Evolutionary conservation across 139 green algal genomes (phyloP), one percentile per base, ranked within the genome.

Genomic region (Coccomyxa sp.): DNA sequence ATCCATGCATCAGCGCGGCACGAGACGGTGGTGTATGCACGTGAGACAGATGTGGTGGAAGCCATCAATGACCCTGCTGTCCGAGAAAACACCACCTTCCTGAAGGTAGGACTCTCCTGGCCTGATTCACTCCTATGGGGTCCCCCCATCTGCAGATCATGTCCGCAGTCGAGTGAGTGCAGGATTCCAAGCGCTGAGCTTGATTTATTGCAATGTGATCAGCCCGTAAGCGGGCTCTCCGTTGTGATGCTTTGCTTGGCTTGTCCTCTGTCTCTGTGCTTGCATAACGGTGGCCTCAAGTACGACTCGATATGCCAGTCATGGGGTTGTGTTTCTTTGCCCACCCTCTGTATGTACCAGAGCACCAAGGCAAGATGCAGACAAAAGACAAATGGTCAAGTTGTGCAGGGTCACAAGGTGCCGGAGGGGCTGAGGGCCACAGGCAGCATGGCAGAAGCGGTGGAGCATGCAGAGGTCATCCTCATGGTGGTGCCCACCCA

Each of bases 401-500:
- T 34, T 74, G 6, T 89, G 55, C 74, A 87, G 68, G 90, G 92
- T 29, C 38, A 82, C 72, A 85, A 82, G 40, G 76, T 89, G n/a
- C 89, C 90, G 22, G 73, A 86, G 0, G 74, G 39, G 8, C 77
- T 96, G 70, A 36, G 41, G 16, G 90, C 89, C 38, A 90, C 73
- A 24, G 78, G 39, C 41, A 82, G 90, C 78, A 83, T 94, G 58
- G 31, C 31, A 8, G 77, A 81, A 35, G 86, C 85, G 1, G 75
- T 90, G 3, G 54, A 37, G 24, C 39, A 83, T 78, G 84, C 76
- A 12, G 74, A 93, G 68, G 38, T 96, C n/a, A n/a, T 96, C 33
- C 89, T 96, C 8, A 87, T 94, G 82, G 93, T 95, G 29, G 86
- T 97, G 8, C 93, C 93, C 18, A 97, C 92, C 0, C 93, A 90